A percentile compares a stretch with the other conserved stretches of the same genome.
Conservation (phyloP, 1,139 yeast genomes). For the Meyerozyma carpophila region DNA sequence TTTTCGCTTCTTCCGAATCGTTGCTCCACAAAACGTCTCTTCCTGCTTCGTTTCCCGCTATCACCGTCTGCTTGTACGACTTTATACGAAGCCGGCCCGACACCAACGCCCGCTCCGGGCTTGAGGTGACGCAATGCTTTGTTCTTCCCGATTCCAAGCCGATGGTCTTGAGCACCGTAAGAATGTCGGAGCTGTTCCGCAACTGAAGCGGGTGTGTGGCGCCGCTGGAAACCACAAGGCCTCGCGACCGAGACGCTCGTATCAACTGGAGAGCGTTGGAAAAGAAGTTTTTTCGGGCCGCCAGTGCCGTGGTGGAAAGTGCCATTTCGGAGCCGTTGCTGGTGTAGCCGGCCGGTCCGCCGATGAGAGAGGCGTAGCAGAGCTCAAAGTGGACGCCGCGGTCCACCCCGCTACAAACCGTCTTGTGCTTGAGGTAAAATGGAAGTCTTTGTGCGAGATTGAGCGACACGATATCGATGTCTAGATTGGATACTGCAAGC, state of each 20-base stretch:
- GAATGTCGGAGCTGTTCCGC: constrained; percentile 64
- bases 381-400: constrained; percentile 83
- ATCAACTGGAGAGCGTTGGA: constrained; percentile 69
- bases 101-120: constrained; percentile 58
- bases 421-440: constrained; percentile 74
- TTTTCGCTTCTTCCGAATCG: constrained; percentile 23
- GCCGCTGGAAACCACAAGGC: constrained; percentile 76
- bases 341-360: constrained; percentile 34
- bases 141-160: constrained; percentile 67
- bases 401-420: constrained; percentile 75
- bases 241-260: constrained; percentile 79
- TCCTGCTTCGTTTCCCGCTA: constrained; percentile 32
- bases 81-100: constrained; percentile 68
- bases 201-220: constrained; percentile 54
- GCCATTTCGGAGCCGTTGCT: background rate
- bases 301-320: constrained; percentile 12
- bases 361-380: constrained; percentile 53
- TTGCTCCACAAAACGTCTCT: constrained; percentile 13
- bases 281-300: constrained; percentile 54
- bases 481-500: constrained; percentile 65
- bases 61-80: constrained; percentile 65
- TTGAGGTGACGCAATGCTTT: constrained; percentile 51
- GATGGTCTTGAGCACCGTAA: constrained; percentile 59
- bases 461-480: constrained; percentile 74
- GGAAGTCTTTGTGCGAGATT: constrained; percentile 65